Conservation (phyloP, 129 eudicot genomes). For the Helichrysum umbraculigerum region DNA sequence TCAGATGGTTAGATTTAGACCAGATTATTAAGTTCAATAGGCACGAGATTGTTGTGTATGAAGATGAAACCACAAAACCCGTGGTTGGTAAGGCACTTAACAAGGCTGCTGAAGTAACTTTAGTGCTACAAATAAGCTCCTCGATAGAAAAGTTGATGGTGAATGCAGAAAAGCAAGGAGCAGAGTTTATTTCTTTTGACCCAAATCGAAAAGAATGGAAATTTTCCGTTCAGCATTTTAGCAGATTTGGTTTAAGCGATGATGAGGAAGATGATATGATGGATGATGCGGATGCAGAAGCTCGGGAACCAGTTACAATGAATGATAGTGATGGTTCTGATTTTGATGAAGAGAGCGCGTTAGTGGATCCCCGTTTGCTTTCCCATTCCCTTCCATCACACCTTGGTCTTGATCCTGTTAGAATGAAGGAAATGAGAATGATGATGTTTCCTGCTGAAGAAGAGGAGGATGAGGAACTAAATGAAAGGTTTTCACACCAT, state of each 20-base stretch:
- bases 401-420: conserved; percentile 92
- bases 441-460: conserved; percentile 78
- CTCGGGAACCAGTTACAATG: conserved; percentile 43
- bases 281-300: conserved; percentile 63
- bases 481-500: conserved; percentile 38
- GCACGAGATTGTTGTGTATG: conserved; percentile 75
- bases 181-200: conserved; percentile 67
- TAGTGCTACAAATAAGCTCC: conserved; percentile 45
- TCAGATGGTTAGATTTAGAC: conserved; percentile 76
- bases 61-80: conserved; percentile 76
- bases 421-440: conserved; percentile 83
- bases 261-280: conserved; percentile 80
- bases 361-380: conserved; percentile 52
- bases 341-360: conserved; percentile 47
- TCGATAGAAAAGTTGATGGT: conserved; percentile 48
- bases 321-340: conserved; percentile 52
- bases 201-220: conserved; percentile 69
- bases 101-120: conserved; percentile 84
- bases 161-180: conserved; percentile 77
- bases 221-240: conserved; percentile 79
- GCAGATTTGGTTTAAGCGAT: conserved; percentile 83
- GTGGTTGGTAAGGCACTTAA: conserved; percentile 81
- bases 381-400: conserved; percentile 94
- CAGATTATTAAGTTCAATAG: conserved; percentile 62
- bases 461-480: conserved; percentile 53